Conservation (phyloP, 139 green algal species). For the Nannochloris sp. region DNA sequence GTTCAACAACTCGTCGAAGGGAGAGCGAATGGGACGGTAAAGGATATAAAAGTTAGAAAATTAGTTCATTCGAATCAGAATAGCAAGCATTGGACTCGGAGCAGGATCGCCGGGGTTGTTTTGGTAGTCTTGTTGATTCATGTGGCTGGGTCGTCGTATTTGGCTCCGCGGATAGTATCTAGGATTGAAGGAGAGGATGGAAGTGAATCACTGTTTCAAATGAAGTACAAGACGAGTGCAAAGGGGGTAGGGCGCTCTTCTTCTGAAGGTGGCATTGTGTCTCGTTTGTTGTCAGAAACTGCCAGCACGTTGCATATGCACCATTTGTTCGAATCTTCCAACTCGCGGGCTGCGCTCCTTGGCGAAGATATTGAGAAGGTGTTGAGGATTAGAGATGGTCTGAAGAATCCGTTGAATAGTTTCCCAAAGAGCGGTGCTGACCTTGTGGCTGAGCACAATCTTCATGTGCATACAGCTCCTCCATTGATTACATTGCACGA, state of each 20-base stretch:
- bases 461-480: not conserved
- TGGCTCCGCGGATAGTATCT: too few relatives aligned
- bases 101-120: too few relatives aligned
- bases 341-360: not conserved
- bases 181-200: too few relatives aligned
- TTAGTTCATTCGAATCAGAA: too few relatives aligned
- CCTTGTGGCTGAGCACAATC: not conserved
- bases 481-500: conserved; percentile 4
- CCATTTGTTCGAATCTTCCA: not conserved
- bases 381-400: not conserved
- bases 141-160: too few relatives aligned
- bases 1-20: too few relatives aligned
- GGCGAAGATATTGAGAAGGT: not conserved
- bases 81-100: too few relatives aligned
- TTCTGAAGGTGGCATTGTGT: not conserved
- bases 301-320: not conserved
- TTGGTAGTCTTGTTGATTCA: too few relatives aligned
- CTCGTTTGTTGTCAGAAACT: conserved; percentile 1
- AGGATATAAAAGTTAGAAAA: too few relatives aligned
- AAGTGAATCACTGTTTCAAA: too few relatives aligned
- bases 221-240: too few relatives aligned
- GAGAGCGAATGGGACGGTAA: too few relatives aligned
- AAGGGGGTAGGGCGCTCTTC: not conserved
- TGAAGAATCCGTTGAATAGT: conserved; percentile 7
- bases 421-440: not conserved